Conservation (phyloP, 805 yeast genomes). For the Candida morakotiae region DNA sequence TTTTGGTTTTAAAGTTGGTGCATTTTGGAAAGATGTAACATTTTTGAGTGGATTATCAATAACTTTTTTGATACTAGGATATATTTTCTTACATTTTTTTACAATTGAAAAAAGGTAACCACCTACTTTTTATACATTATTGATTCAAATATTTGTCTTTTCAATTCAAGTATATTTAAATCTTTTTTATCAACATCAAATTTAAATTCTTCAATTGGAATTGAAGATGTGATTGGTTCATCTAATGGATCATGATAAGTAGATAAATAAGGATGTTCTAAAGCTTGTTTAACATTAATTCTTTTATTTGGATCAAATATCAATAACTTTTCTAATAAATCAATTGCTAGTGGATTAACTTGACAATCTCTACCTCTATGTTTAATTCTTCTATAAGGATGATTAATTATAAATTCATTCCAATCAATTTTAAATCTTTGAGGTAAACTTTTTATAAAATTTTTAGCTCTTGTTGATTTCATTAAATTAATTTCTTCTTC, state of each 20-base stretch:
- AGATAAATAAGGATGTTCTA: conserved; percentile 81
- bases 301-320: conserved; percentile 84
- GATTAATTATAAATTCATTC: conserved; percentile 14
- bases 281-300: conserved; percentile 83
- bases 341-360: conserved; percentile 25
- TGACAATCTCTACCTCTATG: conserved; percentile 8
- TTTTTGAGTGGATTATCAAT: conserved; percentile 56
- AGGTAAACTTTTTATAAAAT: conserved; percentile 24
- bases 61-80: conserved; percentile 64
- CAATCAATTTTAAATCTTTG: conserved; percentile 15
- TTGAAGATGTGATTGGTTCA: conserved; percentile 24
- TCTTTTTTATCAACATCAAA: conserved; percentile 61
- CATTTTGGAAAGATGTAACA: conserved; percentile 62
- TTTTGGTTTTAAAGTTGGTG: conserved; percentile 86
- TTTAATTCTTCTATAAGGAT: conserved; percentile 16
- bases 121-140: conserved; percentile 43
- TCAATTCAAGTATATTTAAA: conserved; percentile 61
- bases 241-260: conserved; percentile 61
- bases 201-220: conserved; percentile 22
- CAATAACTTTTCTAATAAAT: conserved; percentile 57
- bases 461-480: conserved; percentile 21
- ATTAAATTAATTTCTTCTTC: conserved; percentile 15
- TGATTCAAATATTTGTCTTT: conserved; percentile 68
- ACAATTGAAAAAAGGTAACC: conserved; percentile 69
- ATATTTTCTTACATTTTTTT: conserved; percentile 63